phyloP scores from a whole-genome alignment of 2,329 filamentous ascomycete genomes.

The Dothideomycetes sp. region DNA sequence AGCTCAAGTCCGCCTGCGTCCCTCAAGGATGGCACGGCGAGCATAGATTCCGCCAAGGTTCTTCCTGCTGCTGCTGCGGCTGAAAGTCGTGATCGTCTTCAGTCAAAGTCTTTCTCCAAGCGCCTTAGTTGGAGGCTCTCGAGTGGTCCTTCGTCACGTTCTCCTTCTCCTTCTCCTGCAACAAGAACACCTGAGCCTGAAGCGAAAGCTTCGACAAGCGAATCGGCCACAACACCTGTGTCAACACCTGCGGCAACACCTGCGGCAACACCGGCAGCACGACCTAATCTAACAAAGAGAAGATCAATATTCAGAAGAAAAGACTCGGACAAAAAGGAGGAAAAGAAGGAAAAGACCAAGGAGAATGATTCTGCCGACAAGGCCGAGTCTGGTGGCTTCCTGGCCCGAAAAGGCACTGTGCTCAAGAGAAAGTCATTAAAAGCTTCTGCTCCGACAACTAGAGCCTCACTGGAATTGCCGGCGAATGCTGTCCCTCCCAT shows the following conservation, averaged over 20 bases:
- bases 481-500: conserved; percentile 25
- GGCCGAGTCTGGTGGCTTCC: conserved; percentile 2
- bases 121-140: conserved; percentile 14
- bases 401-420: conserved; percentile 18
- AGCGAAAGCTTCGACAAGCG: background rate
- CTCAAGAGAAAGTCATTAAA: conserved; percentile 16
- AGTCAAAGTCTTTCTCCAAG: conserved; percentile 7
- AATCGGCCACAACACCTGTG: background rate
- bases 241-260: background rate
- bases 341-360: background rate
- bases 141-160: conserved; percentile 9
- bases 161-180: conserved; percentile 14
- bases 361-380: background rate
- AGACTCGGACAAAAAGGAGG: conserved; percentile 2
- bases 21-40: conserved; percentile 9
- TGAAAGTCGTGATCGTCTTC: background rate
- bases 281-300: background rate
- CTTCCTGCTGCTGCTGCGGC: conserved; percentile 1
- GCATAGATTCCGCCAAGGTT: conserved; percentile 11
- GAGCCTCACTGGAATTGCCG: conserved; percentile 11
- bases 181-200: no score
- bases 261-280: background rate
- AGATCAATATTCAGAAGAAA: conserved; percentile 7
- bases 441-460: background rate
- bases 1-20: conserved; percentile 16